phyloP scores from a whole-genome alignment of 169 alveolate species.

The Cryptosporidium ryanae region DNA sequence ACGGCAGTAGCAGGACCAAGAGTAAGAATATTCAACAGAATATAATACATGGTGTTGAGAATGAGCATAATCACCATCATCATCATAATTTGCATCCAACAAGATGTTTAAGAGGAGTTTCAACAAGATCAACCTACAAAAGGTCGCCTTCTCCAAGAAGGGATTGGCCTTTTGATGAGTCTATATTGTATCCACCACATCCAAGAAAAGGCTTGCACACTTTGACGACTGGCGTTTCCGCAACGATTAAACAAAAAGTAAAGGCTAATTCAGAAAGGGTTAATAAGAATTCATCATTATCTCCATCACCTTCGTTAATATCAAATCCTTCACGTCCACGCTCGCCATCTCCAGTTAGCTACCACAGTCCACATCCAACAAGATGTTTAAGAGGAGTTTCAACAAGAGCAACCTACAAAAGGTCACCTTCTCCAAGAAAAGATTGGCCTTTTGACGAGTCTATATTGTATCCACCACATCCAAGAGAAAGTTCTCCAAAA shows the following conservation, averaged over 20 bases:
- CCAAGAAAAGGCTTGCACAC: slow-evolving; percentile 10
- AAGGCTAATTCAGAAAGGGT: too few species aligned
- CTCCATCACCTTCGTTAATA: background rate
- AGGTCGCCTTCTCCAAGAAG: slow-evolving; percentile 71
- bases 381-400: slow-evolving; percentile 73
- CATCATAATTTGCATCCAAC: slow-evolving; percentile 60
- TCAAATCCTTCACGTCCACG: background rate
- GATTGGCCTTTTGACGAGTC: slow-evolving; percentile 74
- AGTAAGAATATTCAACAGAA: too few species aligned
- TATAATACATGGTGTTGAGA: too few species aligned
- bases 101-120: slow-evolving; percentile 69
- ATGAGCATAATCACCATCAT: background rate
- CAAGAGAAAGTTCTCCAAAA: slow-evolving; percentile 29
- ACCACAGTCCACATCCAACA: slow-evolving; percentile 56
- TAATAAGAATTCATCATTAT: background rate
- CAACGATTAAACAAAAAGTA: background rate
- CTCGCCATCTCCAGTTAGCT: background rate
- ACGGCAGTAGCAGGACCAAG: too few species aligned
- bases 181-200: slow-evolving; percentile 50
- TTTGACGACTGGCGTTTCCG: background rate
- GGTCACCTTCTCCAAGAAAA: slow-evolving; percentile 67
- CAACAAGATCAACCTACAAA: slow-evolving; percentile 63
- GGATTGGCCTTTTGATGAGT: slow-evolving; percentile 72
- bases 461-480: slow-evolving; percentile 50
- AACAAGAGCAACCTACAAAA: slow-evolving; percentile 52